Evolutionary conservation across 352 stramenopile genomes (phyloP), one percentile per base, ranked within the genome.

Genomic region (Phytophthora foliorum): DNA sequence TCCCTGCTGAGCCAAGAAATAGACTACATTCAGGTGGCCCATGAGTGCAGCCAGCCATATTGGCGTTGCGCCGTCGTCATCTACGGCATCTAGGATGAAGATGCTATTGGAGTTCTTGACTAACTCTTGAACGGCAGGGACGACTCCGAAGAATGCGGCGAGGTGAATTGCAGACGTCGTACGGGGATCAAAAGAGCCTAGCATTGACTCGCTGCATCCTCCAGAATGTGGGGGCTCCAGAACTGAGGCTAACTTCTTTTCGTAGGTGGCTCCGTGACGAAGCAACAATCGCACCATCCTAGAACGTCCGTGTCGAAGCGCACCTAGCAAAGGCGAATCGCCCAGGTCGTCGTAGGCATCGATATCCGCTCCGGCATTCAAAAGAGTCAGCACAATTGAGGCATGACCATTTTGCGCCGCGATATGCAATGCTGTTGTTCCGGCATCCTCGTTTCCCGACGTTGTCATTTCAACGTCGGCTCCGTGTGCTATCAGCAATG

Each of bases 41-140:
- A 74, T 68, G 13, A 73, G 34, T 13, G 72, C 77, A 3, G 80
- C 80, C 13, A 86, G 63, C 65, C 74, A 82, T 9, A 83, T 27
- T 4, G 78, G 67, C 5, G 69, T 80, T 2, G 65, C 69, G 10
- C 78, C 75, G 8, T 83, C 65, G 16, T 57, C 46, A 39, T 85
- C 75, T 0, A 51, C 39, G 4, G 72, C 70, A 52, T 84, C 74
- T 6, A 84, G 36, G 13, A 64, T 55, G 9, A 73, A 65, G 39
- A 62, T 13, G n/a, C n/a, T 49, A 14, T 32, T 68, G 8, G 57
- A 59, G 14, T 19, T 45, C 19, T 48, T 46, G 17, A 42, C 67
- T 6, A 82, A 34, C 24, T 78, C 42, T 46, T 72, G 51, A 1
- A 81, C 57, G 4, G 65, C 48, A 13, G 69, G 60, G 1, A 83